phyloP scores from a whole-genome alignment of 2,329 filamentous ascomycete genomes.

The Penicillium sp. region DNA sequence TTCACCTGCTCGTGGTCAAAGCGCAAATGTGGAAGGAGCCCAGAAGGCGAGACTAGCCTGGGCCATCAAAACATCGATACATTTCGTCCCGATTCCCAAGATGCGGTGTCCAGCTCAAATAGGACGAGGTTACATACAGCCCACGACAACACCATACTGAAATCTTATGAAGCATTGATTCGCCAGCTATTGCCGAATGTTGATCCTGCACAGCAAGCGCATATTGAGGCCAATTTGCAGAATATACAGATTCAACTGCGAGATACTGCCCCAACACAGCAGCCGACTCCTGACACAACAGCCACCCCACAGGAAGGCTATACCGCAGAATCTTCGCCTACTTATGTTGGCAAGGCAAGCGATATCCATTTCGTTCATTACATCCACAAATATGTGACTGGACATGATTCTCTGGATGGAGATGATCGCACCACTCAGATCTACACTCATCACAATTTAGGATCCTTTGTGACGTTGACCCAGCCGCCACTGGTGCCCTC shows the following conservation, averaged over 20 bases:
- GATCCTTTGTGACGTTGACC: neutral
- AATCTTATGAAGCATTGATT: neutral
- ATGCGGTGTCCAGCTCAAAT: neutral
- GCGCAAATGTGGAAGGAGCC: constrained; percentile 12
- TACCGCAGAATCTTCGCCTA: constrained; percentile 23
- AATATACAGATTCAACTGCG: neutral
- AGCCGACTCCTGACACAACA: neutral
- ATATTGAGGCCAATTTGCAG: neutral
- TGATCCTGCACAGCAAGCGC: neutral
- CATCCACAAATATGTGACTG: constrained; percentile 27
- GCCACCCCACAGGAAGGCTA: neutral
- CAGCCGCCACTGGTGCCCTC: neutral
- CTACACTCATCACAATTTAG: neutral
- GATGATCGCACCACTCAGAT: neutral
- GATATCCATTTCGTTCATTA: constrained; percentile 45
- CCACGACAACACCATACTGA: neutral
- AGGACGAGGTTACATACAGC: neutral
- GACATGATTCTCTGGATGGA: constrained; percentile 4
- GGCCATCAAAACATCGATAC: neutral
- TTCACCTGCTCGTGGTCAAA: constrained; percentile 32
- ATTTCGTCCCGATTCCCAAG: no score
- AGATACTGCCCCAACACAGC: neutral
- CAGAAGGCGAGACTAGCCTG: neutral
- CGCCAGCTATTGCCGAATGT: neutral
- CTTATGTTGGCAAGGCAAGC: constrained; percentile 46